Evolutionary conservation across 2,329 filamentous ascomycete genomes (phyloP), one percentile per base, ranked within the genome.

Genomic region (Colletotrichum simmondsii): DNA sequence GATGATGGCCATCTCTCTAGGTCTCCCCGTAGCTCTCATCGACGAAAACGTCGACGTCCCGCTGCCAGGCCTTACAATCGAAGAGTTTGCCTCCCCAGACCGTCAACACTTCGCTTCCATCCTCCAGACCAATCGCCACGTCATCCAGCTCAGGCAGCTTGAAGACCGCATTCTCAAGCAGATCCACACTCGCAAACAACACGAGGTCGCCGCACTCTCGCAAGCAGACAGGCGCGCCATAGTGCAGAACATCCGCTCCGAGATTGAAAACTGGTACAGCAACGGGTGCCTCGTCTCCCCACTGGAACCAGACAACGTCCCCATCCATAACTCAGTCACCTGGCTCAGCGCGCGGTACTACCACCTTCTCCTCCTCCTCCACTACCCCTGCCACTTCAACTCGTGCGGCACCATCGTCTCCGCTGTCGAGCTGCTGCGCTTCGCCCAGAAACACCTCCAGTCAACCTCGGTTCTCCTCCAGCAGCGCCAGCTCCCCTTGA

Each of bases 201-300:
- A 77, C 3, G 78, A 81, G 4, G 77, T 79, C 5, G 77, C 77
- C n/a, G 73, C 77, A 2, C 75, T 83, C 28, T 76, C 78, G 0
- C 78, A 78, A 8, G 72, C 78, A 4, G 82, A 83, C 66, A 77
- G 81, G 4, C 78, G 78, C 11, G 77, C 80, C 37, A 76, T 82
- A 7, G 61, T 83, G 2, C 79, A 79, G 52, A 78, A 78, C 24
- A 78, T 85, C 30, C 79, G 83, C n/a, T 77, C 81, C n/a, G 80
- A 84, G 30, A 85, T 87, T 24, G 85, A 86, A 65, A 81, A 86
- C 71, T 86, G 85, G 84, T 86, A 86, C 72, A 85, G 81, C 69
- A 83, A 81, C 37, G 85, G 85, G 1, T 87, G 84, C 59, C 80
- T 86, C 5, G 78, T 86, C 69, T 84, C 83, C 5, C 83, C 83